phyloP scores from a whole-genome alignment of 768 basidiomycete genomes.

The Roridomyces roridus region DNA sequence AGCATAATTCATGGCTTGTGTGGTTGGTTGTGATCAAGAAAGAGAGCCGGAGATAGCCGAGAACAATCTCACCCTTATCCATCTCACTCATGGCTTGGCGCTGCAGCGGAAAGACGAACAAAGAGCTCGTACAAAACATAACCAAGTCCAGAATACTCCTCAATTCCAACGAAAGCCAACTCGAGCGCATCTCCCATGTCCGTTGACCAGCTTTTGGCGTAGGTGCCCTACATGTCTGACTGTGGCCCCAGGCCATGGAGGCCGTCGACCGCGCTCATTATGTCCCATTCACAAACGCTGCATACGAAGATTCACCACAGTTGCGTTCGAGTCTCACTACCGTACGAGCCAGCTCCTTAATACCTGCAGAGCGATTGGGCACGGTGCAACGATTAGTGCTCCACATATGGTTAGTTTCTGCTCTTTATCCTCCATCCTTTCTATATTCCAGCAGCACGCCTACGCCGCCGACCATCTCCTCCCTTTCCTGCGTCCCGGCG shows the following conservation, averaged over 20 bases:
- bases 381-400: slow-evolving; percentile 92
- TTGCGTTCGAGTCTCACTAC: slow-evolving; percentile 38
- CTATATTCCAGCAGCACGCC: slow-evolving; percentile 65
- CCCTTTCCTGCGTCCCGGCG: slow-evolving; percentile 70
- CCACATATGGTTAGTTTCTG: slow-evolving; percentile 84
- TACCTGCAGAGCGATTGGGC: slow-evolving; percentile 69
- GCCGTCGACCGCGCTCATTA: slow-evolving; percentile 75
- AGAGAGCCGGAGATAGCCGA: too few species aligned
- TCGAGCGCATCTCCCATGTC: slow-evolving; percentile 65
- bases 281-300: slow-evolving; percentile 52
- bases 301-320: slow-evolving; percentile 85
- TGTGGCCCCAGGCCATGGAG: slow-evolving; percentile 64
- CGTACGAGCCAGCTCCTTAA: neutral
- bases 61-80: too few species aligned
- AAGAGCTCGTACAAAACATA: slow-evolving; percentile 78
- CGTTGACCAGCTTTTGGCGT: slow-evolving; percentile 24
- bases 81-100: slow-evolving; percentile 95
- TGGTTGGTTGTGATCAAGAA: too few species aligned
- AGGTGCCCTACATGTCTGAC: neutral
- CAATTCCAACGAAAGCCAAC: slow-evolving; percentile 46
- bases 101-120: slow-evolving; percentile 71
- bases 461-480: slow-evolving; percentile 83
- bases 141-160: slow-evolving; percentile 17
- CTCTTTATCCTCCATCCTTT: neutral
- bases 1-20: too few species aligned